These are phyloP conservation scores for Aquilaria yunnanensis DNA, from an alignment of 345 rosid species.

Conservation along the genomic window DNA sequence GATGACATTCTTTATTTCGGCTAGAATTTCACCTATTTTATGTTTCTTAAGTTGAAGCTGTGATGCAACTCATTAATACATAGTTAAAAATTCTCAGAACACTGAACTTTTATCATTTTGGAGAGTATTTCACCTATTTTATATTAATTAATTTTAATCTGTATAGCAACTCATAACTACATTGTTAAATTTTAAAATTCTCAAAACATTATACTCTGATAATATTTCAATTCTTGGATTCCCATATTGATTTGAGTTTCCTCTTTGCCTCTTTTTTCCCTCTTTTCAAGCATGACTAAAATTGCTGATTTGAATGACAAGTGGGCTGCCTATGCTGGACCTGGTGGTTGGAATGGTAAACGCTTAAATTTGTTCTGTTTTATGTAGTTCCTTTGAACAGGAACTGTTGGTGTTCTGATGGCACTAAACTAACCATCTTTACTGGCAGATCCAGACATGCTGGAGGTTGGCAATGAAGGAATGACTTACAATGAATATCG, in stretches of 20 bases:
- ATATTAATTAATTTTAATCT: no score
- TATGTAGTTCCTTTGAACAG: not conserved
- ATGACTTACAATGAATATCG: conserved; percentile 85
- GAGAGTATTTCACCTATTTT: no score
- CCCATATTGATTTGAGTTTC: conserved; percentile 9
- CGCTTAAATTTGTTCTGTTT: not conserved
- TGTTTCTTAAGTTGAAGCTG: no score
- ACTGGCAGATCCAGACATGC: conserved; percentile 88
- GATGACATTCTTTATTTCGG: no score
- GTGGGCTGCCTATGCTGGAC: conserved; percentile 98
- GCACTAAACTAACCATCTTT: not conserved
- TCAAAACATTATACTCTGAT: no score
- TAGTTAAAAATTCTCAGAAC: no score
- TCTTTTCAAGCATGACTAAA: conserved; percentile 66
- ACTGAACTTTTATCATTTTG: no score
- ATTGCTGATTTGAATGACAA: conserved; percentile 91
- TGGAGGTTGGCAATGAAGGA: conserved; percentile 98
- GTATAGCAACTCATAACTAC: not conserved
- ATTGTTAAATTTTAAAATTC: not conserved
- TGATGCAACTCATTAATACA: not conserved
- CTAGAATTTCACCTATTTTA: no score
- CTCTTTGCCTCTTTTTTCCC: conserved; percentile 6
- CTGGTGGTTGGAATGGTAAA: conserved; percentile 99
- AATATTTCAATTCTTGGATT: conserved; percentile 2
- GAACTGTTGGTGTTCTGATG: not conserved